Evolutionary conservation across 2,329 filamentous ascomycete genomes (phyloP), one percentile per base, ranked within the genome.

Genomic region (Aspergillus nomiae): DNA sequence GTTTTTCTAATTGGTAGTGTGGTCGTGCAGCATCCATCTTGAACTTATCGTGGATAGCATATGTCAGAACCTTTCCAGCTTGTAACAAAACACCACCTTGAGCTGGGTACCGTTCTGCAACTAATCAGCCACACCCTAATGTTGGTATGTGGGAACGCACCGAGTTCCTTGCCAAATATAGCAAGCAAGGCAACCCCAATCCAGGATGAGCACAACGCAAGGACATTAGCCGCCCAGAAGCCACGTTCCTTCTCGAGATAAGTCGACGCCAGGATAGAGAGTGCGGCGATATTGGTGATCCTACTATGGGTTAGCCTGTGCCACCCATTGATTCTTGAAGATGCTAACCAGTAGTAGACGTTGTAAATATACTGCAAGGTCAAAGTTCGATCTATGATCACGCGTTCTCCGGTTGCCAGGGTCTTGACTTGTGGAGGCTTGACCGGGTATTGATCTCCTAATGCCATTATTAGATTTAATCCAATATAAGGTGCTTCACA

Each of bases 331-430:
- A 26, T 1, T 36, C 32, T 56, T 10, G 48, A 21, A n/a, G 28
- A 12, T 53, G 24, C 58, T 48, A 14, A 61, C 62, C 59, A 64
- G 55, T 59, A 64, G 36, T 58, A 61, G 10, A 58, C n/a, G 21
- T 58, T 61, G 46, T 61, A 61, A 2, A 61, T 38, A 36, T 58
- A 58, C 28, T 58, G 60, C 12, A 61, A 30, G 21, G 60, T 61
- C 24, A 61, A n/a, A 11, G 32, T 41, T 19, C 46, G 60, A 36
- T 45, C 48, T 8, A 38, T 36, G 9, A 61, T 51, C 32, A 58
- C 60, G 3, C 28, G 43, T 38, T 61, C 12, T 6, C 60, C 60
- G n/a, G 24, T 61, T 24, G 46, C 28, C 6, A 36, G 30, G 24
- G 45, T 48, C 26, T 36, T 48, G 11, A 59, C 28, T 36, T 51